Evolutionary conservation across 2,329 filamentous ascomycete species (phyloP), one percentile per base, ranked within the genome.

Genomic region (Aureobasidium sp.): DNA sequence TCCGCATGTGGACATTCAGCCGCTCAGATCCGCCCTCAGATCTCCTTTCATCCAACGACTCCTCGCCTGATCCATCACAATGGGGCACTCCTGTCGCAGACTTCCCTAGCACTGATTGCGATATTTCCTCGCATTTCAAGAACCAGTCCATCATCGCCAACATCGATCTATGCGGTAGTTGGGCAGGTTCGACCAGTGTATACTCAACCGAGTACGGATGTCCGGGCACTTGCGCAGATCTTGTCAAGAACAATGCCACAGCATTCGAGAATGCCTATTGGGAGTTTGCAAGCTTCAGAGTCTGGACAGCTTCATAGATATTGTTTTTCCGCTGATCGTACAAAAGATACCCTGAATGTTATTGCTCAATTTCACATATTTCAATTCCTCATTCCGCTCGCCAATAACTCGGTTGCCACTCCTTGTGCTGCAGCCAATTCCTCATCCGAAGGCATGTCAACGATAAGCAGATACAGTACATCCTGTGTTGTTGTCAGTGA

Each of bases 231-330:
- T 88, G 85, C 68, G 75, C 76, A 3, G 78, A 83, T 55, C 83
- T 78, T 63, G 84, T 87, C 8, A 79, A 83, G 7, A 81, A 81
- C 60, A 81, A 84, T 66, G 84, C 80, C 24, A 73, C 69, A 24
- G 81, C 74, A 1, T 88, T 84, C 71, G 77, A 73, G 47, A 79
- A 83, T 69, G 86, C 82, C 1, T 89, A 79, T 69, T 90, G 82
- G 87, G 84, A 84, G 73, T 65, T 53, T 41, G 44, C 34, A n/a
- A 64, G 62, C 41, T 65, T 53, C 24, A 64, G 56, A 39, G 64
- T 65, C 1, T 65, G 63, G 47, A 44, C 59, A 9, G 26, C 52
- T 20, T 56, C 27, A 48, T 62, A 26, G 29, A 44, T 12, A 24
- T 44, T 32, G 1, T 1, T 44, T 12, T 24, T 3, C 20, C 20